phyloP scores from a whole-genome alignment of 139 green algal genomes.

The Chlorokybus atmophyticus region DNA sequence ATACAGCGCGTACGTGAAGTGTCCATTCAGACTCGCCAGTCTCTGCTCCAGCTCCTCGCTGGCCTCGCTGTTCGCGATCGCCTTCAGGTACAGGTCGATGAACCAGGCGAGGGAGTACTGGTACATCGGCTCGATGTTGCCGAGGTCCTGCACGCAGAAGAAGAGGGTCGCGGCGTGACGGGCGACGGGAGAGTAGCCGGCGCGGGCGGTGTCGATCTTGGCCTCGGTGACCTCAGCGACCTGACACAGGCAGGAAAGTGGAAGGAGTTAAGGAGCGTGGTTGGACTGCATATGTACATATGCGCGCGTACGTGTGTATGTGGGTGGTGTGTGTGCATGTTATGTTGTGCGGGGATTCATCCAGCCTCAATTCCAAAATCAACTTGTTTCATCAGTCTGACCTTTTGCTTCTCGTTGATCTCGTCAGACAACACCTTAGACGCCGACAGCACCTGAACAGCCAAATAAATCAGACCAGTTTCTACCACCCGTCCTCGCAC shows the following conservation, averaged over 20 bases:
- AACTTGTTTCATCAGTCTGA: too few species aligned
- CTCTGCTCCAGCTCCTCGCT: slow-evolving; percentile 32
- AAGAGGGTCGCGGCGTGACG: slow-evolving; percentile 51
- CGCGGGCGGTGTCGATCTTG: slow-evolving; percentile 57
- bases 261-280: too few species aligned
- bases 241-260: too few species aligned
- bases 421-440: slow-evolving; percentile 43
- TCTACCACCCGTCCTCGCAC: neutral
- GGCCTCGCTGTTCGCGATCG: slow-evolving; percentile 18
- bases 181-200: slow-evolving; percentile 55
- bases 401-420: slow-evolving; percentile 54
- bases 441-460: slow-evolving; percentile 39
- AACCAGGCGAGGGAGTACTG: slow-evolving; percentile 56
- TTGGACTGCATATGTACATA: too few species aligned
- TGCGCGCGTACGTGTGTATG: too few species aligned
- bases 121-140: slow-evolving; percentile 60
- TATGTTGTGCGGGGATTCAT: too few species aligned
- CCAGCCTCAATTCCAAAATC: too few species aligned
- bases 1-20: slow-evolving; percentile 53
- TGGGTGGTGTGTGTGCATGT: too few species aligned
- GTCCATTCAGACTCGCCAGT: slow-evolving; percentile 47
- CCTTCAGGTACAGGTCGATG: slow-evolving; percentile 36
- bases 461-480: neutral
- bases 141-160: slow-evolving; percentile 52
- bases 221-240: slow-evolving; percentile 62